These are phyloP conservation scores for Lotmaria passim DNA, from an alignment of 208 protist genomes.

Conservation along the genomic window DNA sequence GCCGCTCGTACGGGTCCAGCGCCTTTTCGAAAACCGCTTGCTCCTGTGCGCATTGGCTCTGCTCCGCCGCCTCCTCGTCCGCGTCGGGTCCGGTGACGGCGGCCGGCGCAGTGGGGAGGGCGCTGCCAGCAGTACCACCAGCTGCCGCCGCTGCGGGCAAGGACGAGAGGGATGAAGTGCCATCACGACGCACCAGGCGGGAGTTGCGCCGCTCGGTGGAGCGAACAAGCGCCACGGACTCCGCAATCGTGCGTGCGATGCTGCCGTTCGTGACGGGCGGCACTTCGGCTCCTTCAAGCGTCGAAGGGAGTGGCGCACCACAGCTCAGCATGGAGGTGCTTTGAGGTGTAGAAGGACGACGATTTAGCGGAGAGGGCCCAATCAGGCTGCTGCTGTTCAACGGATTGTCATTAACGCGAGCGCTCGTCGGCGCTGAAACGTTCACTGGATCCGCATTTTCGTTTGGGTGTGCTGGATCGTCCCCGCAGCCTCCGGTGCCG, in stretches of 20 bases:
- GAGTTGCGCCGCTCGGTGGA: conserved; percentile 23
- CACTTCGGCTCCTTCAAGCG: not conserved
- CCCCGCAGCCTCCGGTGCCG: not conserved
- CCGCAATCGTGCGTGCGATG: conserved; percentile 23
- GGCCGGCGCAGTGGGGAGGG: not conserved
- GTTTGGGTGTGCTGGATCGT: not conserved
- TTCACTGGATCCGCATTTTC: not conserved
- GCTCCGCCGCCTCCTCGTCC: conserved; percentile 14
- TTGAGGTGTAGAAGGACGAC: not conserved
- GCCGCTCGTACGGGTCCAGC: conserved; percentile 30
- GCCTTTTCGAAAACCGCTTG: conserved; percentile 13
- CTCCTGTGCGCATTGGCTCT: conserved; percentile 13
- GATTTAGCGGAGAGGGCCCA: not conserved
- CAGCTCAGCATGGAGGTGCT: not conserved
- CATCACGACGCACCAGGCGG: not conserved
- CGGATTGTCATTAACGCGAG: not conserved
- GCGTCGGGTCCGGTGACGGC: not conserved
- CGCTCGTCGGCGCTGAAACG: conserved; percentile 1
- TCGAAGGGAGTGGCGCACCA: not conserved
- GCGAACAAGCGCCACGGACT: conserved; percentile 20
- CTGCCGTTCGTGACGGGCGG: conserved; percentile 21
- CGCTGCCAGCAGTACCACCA: conserved; percentile 2
- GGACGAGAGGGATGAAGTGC: not conserved
- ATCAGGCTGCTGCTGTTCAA: not conserved
- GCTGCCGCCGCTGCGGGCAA: not conserved